Base-by-base conservation (phyloP, 23 red algal genomes). In the Rhodosorus marinus region DNA sequence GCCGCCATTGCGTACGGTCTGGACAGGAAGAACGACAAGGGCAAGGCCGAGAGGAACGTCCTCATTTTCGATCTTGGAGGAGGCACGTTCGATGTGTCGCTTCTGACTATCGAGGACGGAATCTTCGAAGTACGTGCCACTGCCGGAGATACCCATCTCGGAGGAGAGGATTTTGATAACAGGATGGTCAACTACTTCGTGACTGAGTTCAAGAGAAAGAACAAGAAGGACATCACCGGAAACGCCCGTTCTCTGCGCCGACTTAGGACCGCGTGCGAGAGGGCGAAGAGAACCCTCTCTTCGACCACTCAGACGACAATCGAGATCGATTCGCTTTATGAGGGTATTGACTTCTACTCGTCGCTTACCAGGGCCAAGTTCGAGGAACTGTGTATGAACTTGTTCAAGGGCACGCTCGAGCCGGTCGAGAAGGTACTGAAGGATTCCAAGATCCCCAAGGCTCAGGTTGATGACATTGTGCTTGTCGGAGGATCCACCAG, bases 91-190 rank as follows among this genome's bases (percentile, higher is more conserved):
- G 90, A 98, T 80, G 90, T 98, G 55, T 83, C 76, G 8, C 70
- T 98, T 22, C 63, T 98, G 31, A 81, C 69, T 31, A 82, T 98
- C 75, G 90, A 98, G 31, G 78, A 82, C 31, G 90, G 90, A 70
- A 81, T 98, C 51, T 98, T 98, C 41, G 90, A 98, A 60, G 90
- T 98, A 66, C 77, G 80, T 50, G 90, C 90, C 3, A 82, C 79
- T 17, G 79, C 79, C 47, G 83, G 83, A 27, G 83, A 92, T 66
- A 84, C 79, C 34, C 90, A 98, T 55, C 65, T 98, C 42, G 90
- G 90, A 33, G 90, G 90, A 66, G 90, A 98, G 49, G 90, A 98
- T 60, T 98, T 98, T 77, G 90, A 98, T 49, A 83, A 82, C 61
- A 74, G 90, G 38, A 66, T 98, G 55, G 90, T 98, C 52, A 81